Base-by-base conservation (phyloP, 2,329 filamentous ascomycete species). In the Blumeriella jaapii region DNA sequence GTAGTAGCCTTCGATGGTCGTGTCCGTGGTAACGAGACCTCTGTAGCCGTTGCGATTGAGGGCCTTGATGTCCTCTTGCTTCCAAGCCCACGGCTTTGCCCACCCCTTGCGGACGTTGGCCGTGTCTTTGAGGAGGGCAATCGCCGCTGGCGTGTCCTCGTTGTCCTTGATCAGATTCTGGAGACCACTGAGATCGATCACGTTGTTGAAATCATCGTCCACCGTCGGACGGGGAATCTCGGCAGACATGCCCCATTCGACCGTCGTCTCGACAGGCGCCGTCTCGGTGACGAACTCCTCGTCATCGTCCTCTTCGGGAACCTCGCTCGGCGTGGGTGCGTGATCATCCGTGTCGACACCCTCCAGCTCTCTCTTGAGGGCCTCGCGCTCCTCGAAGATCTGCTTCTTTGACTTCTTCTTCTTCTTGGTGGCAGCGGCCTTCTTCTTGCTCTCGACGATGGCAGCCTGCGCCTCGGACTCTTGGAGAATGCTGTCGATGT, bases 391-490 rank as follows among this genome's bases (percentile, higher is more conserved):
- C 52, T 82, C 76, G 29, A 80, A 70, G 2, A 82, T 56, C 52
- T 86, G 77, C 56, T 83, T 86, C 65, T 86, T 87, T 0, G 78
- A 72, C 58, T 82, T 85, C 63, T 73, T 84, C 63, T 83, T 83
- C 36, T 53, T 56, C 10, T 42, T 45, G 3, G 68, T 46, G 54
- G 78, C 80, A 28, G 61, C 53, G 24, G 66, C 64, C 57, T 76
- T 78, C 57, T 71, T 74, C 55, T 73, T 71, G 1, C 59, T 71
- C 18, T 61, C 55, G 11, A 60, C 58, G 6, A 51, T 35, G 17
- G 46, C 45, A 39, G 53, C 50, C 6, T 69, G 68, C 0, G 64
- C 68, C 32, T 70, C 59, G 26, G 58, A 61, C 12, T 68, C 63
- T 35, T 67, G 65, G 39, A 68, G 63, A 3, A 61, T 64, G 33